Evolutionary conservation across 345 rosid genomes (phyloP).

Genomic region (Salix viminalis): DNA sequence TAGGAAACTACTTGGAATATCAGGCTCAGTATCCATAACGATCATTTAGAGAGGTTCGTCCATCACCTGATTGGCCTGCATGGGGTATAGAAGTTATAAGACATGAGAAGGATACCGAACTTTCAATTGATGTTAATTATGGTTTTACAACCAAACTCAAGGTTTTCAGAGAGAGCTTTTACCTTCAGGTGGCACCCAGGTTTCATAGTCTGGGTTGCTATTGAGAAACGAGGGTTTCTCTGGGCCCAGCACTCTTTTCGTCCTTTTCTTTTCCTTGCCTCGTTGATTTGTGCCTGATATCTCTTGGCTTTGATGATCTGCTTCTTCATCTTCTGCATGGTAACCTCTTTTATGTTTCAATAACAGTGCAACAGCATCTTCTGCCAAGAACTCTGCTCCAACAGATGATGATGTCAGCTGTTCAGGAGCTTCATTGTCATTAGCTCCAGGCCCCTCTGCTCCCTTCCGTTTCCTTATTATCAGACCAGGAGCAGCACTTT

Average conservation of each 20-base stretch:
- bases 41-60: conserved; percentile 80
- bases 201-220: conserved; percentile 43
- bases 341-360: conserved; percentile 75
- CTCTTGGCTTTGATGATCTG: conserved; percentile 29
- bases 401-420: conserved; percentile 33
- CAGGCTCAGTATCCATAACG: conserved; percentile 62
- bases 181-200: conserved; percentile 98
- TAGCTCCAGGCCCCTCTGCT: conserved; percentile 34
- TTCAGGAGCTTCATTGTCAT: conserved; percentile 24
- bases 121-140: neutral
- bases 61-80: conserved; percentile 96
- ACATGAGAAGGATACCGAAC: neutral
- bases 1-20: neutral
- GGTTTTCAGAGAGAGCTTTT: conserved; percentile 2
- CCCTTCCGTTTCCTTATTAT: conserved; percentile 75
- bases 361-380: conserved; percentile 81
- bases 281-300: conserved; percentile 17
- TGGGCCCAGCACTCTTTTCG: conserved; percentile 62
- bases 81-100: neutral
- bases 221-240: conserved; percentile 72
- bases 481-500: conserved; percentile 60
- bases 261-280: conserved; percentile 42
- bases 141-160: neutral
- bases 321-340: conserved; percentile 45
- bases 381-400: conserved; percentile 54